phyloP scores from a whole-genome alignment of 257 asterid genomes.

The Ilex aquifolium region DNA sequence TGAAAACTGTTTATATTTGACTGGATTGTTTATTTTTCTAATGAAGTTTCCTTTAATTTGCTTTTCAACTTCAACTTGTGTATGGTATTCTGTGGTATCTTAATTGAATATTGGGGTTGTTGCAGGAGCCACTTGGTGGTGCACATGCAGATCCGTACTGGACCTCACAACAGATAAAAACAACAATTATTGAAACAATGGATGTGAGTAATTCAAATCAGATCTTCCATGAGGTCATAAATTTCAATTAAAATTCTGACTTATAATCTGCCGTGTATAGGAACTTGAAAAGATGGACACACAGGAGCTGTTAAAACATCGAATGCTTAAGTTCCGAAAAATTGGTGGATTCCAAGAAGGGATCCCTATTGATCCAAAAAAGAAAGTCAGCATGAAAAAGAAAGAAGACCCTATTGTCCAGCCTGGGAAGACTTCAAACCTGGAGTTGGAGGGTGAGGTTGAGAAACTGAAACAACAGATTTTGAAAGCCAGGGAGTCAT shows the following conservation, averaged over 20 bases:
- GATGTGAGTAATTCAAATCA: conserved; percentile 55
- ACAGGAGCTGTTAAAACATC: conserved; percentile 54
- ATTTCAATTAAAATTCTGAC: too few species aligned
- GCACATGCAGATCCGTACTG: conserved; percentile 90
- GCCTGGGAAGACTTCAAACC: conserved; percentile 36
- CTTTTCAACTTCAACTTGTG: too few species aligned
- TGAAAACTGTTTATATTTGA: too few species aligned
- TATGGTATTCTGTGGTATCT: too few species aligned
- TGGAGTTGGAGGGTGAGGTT: conserved; percentile 53
- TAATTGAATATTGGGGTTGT: conserved; percentile 1
- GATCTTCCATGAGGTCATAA: not conserved
- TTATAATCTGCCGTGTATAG: conserved; percentile 31
- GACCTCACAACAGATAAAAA: conserved; percentile 92
- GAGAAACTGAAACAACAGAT: conserved; percentile 54
- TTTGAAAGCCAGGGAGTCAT: conserved; percentile 38
- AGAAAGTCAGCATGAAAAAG: conserved; percentile 61
- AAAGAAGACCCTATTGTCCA: conserved; percentile 47
- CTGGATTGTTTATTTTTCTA: too few species aligned
- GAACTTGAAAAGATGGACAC: conserved; percentile 72
- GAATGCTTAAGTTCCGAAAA: conserved; percentile 64
- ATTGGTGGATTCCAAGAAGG: conserved; percentile 71
- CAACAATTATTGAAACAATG: conserved; percentile 72
- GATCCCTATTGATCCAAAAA: conserved; percentile 55
- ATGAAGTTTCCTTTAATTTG: not conserved
- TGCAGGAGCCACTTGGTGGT: conserved; percentile 98